Percentiles rank a stretch among this genome's conserved stretches.
Evolutionary conservation across 768 basidiomycete genomes (phyloP).

Genomic region (Plicaturopsis crispa): DNA sequence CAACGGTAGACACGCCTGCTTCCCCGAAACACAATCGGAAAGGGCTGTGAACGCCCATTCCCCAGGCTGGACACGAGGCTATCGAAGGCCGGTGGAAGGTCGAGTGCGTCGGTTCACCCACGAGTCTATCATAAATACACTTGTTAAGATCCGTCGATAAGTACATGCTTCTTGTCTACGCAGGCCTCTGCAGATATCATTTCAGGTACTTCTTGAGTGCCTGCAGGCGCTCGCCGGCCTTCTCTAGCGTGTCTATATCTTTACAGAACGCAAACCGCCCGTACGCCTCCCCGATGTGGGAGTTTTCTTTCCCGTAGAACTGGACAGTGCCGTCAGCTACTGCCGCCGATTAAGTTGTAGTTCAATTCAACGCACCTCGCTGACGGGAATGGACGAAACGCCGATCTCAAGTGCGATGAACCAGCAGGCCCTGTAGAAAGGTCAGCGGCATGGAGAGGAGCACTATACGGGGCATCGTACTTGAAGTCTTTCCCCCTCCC

Average conservation of each 20-base stretch:
- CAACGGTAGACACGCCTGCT: no score
- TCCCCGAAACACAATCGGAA: no score
- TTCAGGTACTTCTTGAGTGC: constrained; percentile 64
- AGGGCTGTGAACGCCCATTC: no score
- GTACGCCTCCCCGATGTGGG: constrained; percentile 78
- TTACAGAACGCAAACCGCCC: constrained; percentile 95
- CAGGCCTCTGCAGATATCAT: constrained; percentile 16
- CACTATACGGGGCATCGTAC: constrained; percentile 32
- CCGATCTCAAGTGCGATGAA: constrained; percentile 90
- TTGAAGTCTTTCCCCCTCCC: constrained; percentile 86
- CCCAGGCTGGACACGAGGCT: no score
- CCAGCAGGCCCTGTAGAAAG: constrained; percentile 64
- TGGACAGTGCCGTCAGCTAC: constrained; percentile 21
- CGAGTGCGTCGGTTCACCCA: no score
- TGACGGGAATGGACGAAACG: constrained; percentile 91
- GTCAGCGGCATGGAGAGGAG: background rate
- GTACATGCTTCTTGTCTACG: no score
- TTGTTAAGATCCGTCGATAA: no score
- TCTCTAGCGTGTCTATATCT: constrained; percentile 74
- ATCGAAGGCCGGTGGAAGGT: no score
- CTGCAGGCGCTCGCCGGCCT: constrained; percentile 76
- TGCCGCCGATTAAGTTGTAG: background rate
- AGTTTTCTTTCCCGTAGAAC: constrained; percentile 92
- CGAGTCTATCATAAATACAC: no score
- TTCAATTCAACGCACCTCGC: constrained; percentile 61